These are phyloP conservation scores for Neofusicoccum cordaticola DNA, from an alignment of 2,329 filamentous ascomycete genomes.

Conservation along the genomic window DNA sequence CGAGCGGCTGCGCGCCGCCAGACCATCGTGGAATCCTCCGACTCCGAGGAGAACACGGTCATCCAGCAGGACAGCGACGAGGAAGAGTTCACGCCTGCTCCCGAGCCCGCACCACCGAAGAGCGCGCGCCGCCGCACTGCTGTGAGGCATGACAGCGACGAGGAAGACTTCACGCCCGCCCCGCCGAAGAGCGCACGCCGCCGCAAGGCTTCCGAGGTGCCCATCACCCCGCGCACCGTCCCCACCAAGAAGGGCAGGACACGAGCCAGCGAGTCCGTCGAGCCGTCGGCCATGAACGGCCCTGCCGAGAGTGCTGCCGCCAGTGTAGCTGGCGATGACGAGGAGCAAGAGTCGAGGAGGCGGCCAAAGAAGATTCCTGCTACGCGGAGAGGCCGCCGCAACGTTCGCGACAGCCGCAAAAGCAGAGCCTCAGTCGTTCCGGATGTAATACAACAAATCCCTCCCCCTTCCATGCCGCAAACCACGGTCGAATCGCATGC, in stretches of 20 bases:
- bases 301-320: conserved; percentile 32
- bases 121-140: conserved; percentile 57
- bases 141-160: conserved; percentile 60
- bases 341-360: not conserved
- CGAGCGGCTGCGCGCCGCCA: conserved; percentile 65
- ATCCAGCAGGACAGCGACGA: conserved; percentile 63
- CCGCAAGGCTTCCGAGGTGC: conserved; percentile 47
- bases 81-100: conserved; percentile 76
- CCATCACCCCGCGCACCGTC: conserved; percentile 46
- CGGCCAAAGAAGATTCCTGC: conserved; percentile 4
- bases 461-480: not conserved
- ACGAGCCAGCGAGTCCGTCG: conserved; percentile 51
- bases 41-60: conserved; percentile 67
- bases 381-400: conserved; percentile 8
- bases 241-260: conserved; percentile 41
- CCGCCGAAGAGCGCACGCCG: conserved; percentile 33
- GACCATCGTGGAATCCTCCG: conserved; percentile 66
- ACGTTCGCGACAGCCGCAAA: conserved; percentile 16
- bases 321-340: not conserved
- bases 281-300: conserved; percentile 61
- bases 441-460: conserved; percentile 10
- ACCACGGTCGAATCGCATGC: not conserved
- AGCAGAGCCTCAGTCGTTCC: conserved; percentile 13
- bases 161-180: conserved; percentile 79
- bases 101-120: conserved; percentile 54